phyloP scores from a whole-genome alignment of 169 alveolate species.

The Perkinsus chesapeaki region DNA sequence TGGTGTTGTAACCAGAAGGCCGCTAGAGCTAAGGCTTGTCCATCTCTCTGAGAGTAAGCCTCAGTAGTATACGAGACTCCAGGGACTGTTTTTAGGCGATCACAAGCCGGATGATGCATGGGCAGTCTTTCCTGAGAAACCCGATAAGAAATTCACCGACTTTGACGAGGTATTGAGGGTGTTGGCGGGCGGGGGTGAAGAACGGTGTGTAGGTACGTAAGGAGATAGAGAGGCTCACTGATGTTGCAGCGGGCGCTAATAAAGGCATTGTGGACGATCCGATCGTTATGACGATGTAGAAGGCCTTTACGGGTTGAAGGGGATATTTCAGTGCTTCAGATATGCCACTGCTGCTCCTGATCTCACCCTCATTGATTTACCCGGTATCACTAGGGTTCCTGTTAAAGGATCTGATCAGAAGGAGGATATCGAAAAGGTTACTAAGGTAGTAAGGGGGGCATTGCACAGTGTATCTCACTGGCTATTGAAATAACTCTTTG shows the following conservation, averaged over 20 bases:
- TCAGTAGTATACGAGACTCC: constrained; percentile 53
- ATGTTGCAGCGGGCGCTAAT: constrained; percentile 67
- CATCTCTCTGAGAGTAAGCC: constrained; percentile 70
- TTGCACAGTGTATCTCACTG: too few relatives aligned
- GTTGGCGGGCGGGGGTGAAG: constrained; percentile 77
- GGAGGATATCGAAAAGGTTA: constrained; percentile 86
- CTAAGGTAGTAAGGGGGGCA: constrained; percentile 54
- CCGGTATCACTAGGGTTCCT: constrained; percentile 97
- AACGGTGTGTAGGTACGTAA: constrained; percentile 25
- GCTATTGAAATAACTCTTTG: too few relatives aligned
- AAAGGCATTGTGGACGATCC: constrained; percentile 95
- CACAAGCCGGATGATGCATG: constrained; percentile 50
- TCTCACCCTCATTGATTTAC: constrained; percentile 94
- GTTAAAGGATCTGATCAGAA: constrained; percentile 89
- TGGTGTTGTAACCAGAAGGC: constrained; percentile 96
- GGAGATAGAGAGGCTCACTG: constrained; percentile 32
- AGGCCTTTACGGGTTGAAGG: background rate
- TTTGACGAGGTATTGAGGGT: constrained; percentile 81
- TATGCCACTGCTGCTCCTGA: constrained; percentile 92
- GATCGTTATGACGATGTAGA: constrained; percentile 82
- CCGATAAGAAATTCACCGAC: constrained; percentile 67
- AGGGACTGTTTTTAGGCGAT: constrained; percentile 17
- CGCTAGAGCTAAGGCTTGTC: constrained; percentile 89
- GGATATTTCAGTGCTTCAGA: background rate
- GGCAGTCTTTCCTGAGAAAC: constrained; percentile 66